Evolutionary conservation across 192 early-diverging fungal species (phyloP), one percentile per base, ranked within the genome.

Genomic region (Linnemannia zychae): DNA sequence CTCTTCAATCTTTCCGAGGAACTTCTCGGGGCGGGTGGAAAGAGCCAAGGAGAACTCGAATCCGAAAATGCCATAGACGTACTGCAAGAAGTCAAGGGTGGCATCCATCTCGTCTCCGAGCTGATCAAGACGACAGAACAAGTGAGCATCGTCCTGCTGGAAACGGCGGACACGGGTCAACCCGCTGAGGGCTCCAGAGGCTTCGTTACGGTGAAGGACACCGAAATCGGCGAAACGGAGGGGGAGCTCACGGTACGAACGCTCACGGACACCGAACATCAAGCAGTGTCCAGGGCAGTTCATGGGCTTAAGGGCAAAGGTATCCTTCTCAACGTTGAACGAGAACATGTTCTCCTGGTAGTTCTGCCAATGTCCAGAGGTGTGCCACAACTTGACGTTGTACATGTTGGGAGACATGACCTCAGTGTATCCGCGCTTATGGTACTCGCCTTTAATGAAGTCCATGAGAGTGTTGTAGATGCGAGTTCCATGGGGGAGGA

Each of bases 91-190:
- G 77, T 97, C 95, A 40, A 99, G 93, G 69, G 91, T 93, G 36
- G 90, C 87, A 34, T 91, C 91, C 90, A 99, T 98, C 91, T 99
- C 98, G 40, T 75, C 68, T 68, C 91, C 90, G 46, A 98, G 89
- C 92, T 99, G 98, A 76, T 96, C 96, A 24, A 94, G 87, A 28
- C 91, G 90, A 90, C 98, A 99, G 90, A 99, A 99, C 77, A 99
- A 98, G 81, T 99, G 98, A 46, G 98, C 98, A 92, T 99, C 98
- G 83, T 99, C 98, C 87, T 99, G 98, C 87, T 98, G 97, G 95
- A 99, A 99, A 73, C 98, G 92, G 79, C 98, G 94, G 48, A 99
- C 98, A 82, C 98, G 96, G 22, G 98, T 99, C 75, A 99, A 92
- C 24, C 98, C 98, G 44, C 94, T 91, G 37, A 99, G 88, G 13